phyloP scores from a whole-genome alignment of 768 basidiomycete genomes.

The Royoungia palumana region DNA sequence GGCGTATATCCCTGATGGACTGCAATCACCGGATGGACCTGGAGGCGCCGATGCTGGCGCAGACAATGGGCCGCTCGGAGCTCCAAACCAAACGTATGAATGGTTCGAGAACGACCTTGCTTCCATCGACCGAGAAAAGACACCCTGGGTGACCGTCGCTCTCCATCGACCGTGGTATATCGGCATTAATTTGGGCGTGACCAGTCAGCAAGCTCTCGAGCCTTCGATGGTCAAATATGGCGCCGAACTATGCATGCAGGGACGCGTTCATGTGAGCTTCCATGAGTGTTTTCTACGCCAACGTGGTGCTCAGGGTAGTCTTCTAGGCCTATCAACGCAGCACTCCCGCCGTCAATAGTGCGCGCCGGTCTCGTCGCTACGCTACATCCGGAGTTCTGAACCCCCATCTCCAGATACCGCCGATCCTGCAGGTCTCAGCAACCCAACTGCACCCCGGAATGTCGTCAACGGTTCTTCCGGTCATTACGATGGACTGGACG shows the following conservation, averaged over 20 bases:
- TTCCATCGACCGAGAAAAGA: slow-evolving; percentile 17
- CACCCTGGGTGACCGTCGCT: slow-evolving; percentile 27
- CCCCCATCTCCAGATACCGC: slow-evolving; percentile 3
- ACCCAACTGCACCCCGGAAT: slow-evolving; percentile 25
- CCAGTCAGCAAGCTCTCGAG: slow-evolving; percentile 27
- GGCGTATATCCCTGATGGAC: slow-evolving; percentile 24
- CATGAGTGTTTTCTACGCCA: no score
- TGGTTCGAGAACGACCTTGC: slow-evolving; percentile 28
- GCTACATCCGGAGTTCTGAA: no score
- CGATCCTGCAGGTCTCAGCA: slow-evolving; percentile 24
- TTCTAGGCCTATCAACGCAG: slow-evolving; percentile 30
- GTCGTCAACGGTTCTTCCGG: slow-evolving; percentile 27
- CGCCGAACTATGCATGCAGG: slow-evolving; percentile 28
- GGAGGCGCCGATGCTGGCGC: slow-evolving; percentile 19
- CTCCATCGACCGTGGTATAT: slow-evolving; percentile 28
- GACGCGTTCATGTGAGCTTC: slow-evolving; percentile 26
- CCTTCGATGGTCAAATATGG: slow-evolving; percentile 29
- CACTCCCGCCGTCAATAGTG: slow-evolving; percentile 23
- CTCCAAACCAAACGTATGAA: slow-evolving; percentile 24
- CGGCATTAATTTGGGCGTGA: slow-evolving; percentile 10
- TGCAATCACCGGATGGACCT: slow-evolving; percentile 21
- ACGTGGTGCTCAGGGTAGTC: no score
- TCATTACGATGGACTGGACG: slow-evolving; percentile 27
- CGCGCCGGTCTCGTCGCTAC: not conserved
- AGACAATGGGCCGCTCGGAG: slow-evolving; percentile 29